A percentile compares a stretch with the other conserved stretches of the same genome.
Evolutionary conservation across 2,329 filamentous ascomycete species (phyloP).

Genomic region (Emergomyces orientalis): DNA sequence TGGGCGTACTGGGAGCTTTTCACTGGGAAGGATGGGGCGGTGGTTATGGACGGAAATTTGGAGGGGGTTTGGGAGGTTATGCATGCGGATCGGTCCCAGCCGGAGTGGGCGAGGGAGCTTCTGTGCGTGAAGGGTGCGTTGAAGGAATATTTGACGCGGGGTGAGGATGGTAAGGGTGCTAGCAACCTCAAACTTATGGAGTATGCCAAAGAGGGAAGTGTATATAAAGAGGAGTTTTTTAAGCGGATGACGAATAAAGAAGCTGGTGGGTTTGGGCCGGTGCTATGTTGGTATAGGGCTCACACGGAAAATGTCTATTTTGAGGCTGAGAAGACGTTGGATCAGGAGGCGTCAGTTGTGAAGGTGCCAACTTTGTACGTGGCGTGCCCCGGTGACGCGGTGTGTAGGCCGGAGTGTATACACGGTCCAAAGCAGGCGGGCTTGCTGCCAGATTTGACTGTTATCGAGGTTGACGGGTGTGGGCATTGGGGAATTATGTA

Average conservation of each 20-base stretch:
- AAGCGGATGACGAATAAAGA: background rate
- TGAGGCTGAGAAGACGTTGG: background rate
- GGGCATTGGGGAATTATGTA: slow-evolving; percentile 1
- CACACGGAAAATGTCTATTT: background rate
- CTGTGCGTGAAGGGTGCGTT: background rate
- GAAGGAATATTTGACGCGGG: background rate
- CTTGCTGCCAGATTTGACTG: slow-evolving; percentile 1
- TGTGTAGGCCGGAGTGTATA: background rate
- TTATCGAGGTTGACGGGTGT: background rate
- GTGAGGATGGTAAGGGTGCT: background rate
- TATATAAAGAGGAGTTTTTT: background rate
- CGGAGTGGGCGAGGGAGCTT: slow-evolving; percentile 1
- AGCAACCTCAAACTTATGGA: background rate
- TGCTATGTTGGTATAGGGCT: background rate
- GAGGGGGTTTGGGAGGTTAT: background rate
- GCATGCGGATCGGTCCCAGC: background rate
- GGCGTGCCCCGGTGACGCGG: background rate
- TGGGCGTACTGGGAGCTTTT: background rate
- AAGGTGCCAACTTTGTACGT: background rate
- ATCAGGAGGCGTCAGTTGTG: background rate
- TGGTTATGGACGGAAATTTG: background rate
- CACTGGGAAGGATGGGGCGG: background rate
- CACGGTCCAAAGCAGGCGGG: background rate
- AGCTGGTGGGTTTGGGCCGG: background rate
- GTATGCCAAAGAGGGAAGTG: background rate